These are phyloP conservation scores for Carallia brachiata DNA, from an alignment of 345 rosid species.

Conservation along the genomic window DNA sequence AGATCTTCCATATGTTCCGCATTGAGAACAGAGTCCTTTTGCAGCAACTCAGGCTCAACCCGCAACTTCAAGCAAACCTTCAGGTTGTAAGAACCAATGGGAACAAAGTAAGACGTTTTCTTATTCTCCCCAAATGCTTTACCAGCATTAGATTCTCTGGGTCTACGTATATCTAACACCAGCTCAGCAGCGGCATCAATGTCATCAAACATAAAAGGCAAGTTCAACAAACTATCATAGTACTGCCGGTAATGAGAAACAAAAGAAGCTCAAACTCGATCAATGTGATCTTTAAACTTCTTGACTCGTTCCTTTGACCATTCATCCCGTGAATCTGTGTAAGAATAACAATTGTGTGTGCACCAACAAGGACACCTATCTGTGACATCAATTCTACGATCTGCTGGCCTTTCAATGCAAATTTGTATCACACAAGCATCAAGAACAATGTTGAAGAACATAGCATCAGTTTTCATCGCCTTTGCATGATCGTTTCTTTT, in stretches of 20 bases:
- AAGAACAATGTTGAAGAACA: conserved; percentile 70
- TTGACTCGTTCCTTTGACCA: conserved; percentile 72
- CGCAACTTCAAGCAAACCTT: conserved; percentile 57
- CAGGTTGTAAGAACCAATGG: conserved; percentile 71
- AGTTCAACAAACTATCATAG: conserved; percentile 63
- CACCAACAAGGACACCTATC: conserved; percentile 64
- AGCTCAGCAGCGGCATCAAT: conserved; percentile 63
- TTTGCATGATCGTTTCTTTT: conserved; percentile 25
- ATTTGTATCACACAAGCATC: conserved; percentile 67
- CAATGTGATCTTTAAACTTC: conserved; percentile 57
- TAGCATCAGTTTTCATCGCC: conserved; percentile 55
- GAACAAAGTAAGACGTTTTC: conserved; percentile 42
- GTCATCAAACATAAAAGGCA: conserved; percentile 73
- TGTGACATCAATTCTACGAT: conserved; percentile 67
- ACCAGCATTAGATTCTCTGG: conserved; percentile 19
- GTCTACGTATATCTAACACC: conserved; percentile 44
- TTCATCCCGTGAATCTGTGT: conserved; percentile 68
- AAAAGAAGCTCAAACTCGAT: conserved; percentile 38
- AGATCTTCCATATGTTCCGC: conserved; percentile 39
- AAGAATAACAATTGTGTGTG: conserved; percentile 52
- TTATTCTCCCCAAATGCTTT: conserved; percentile 23
- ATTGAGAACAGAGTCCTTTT: conserved; percentile 45
- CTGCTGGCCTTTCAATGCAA: conserved; percentile 67
- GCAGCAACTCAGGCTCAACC: conserved; percentile 49
- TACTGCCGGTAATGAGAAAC: conserved; percentile 52